Percentiles rank a stretch among this genome's conserved stretches.
Evolutionary conservation across 148 eudicot species (phyloP).

Genomic region (Cornus suecica): DNA sequence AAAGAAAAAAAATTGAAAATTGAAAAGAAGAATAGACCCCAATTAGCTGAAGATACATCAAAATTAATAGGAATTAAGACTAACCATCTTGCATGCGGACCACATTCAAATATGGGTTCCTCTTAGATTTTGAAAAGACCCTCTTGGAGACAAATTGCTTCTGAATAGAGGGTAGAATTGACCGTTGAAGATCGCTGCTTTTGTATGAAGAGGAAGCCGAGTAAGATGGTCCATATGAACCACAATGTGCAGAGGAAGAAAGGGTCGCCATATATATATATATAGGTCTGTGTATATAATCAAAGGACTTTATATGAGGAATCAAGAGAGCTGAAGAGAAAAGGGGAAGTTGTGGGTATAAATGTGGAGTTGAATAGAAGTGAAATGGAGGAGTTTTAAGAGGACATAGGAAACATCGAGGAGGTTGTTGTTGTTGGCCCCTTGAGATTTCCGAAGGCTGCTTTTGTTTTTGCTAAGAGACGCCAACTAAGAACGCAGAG

Average conservation of each 20-base stretch:
- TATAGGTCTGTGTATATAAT: background rate
- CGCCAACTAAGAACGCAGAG: background rate
- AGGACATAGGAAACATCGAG: conserved; percentile 52
- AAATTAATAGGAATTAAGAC: conserved; percentile 11
- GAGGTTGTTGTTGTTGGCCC: conserved; percentile 21
- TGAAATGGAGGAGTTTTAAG: background rate
- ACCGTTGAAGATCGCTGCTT: conserved; percentile 28
- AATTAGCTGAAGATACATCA: background rate
- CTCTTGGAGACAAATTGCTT: conserved; percentile 21
- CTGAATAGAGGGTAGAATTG: conserved; percentile 32
- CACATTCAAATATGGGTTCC: conserved; percentile 25
- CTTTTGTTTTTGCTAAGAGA: background rate
- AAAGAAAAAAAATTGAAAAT: background rate
- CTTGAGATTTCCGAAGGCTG: conserved; percentile 59
- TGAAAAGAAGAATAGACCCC: background rate
- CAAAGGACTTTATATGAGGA: background rate
- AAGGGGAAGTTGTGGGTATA: background rate
- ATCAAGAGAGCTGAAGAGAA: background rate
- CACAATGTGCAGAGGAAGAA: conserved; percentile 40
- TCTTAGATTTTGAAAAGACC: conserved; percentile 16
- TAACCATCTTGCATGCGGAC: conserved; percentile 62
- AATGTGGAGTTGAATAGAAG: background rate
- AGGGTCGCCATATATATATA: conserved; percentile 40
- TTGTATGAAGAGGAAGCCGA: conserved; percentile 22
- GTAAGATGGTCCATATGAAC: conserved; percentile 30